Conservation (phyloP, 179 eudicot genomes). For the Beta corolliflora region DNA sequence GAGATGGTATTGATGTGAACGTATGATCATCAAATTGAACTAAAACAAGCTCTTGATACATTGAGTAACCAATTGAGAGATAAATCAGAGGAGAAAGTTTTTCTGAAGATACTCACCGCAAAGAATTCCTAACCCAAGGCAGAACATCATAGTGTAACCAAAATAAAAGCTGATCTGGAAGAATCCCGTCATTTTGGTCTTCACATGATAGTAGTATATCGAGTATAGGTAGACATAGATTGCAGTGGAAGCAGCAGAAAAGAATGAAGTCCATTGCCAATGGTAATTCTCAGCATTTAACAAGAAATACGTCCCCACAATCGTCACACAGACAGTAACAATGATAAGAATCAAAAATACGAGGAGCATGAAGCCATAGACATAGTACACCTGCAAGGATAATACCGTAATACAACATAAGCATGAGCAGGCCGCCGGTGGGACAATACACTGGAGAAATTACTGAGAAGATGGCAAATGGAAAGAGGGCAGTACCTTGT, state of each 20-base stretch:
- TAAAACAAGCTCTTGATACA: background rate
- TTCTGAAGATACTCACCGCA: conserved; percentile 51
- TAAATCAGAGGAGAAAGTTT: no score
- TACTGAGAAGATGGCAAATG: background rate
- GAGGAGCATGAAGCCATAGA: conserved; percentile 96
- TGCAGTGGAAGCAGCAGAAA: conserved; percentile 92
- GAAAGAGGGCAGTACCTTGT: conserved; percentile 55
- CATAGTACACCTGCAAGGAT: conserved; percentile 81
- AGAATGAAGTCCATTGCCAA: conserved; percentile 98
- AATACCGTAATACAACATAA: background rate
- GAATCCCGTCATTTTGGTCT: conserved; percentile 98
- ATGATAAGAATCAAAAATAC: conserved; percentile 82
- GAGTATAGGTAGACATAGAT: conserved; percentile 83
- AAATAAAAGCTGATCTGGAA: conserved; percentile 98
- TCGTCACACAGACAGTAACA: conserved; percentile 91
- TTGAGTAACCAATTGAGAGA: background rate
- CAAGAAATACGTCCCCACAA: conserved; percentile 96
- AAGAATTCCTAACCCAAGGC: conserved; percentile 87
- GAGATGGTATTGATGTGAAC: no score
- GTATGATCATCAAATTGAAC: background rate
- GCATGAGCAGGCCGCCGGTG: background rate
- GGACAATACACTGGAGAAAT: background rate
- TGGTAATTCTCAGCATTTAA: conserved; percentile 94
- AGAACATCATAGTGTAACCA: conserved; percentile 90
- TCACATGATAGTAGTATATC: conserved; percentile 76